Evolutionary conservation across 2,329 filamentous ascomycete species (phyloP).

Genomic region (Ophiostoma tasmaniense): DNA sequence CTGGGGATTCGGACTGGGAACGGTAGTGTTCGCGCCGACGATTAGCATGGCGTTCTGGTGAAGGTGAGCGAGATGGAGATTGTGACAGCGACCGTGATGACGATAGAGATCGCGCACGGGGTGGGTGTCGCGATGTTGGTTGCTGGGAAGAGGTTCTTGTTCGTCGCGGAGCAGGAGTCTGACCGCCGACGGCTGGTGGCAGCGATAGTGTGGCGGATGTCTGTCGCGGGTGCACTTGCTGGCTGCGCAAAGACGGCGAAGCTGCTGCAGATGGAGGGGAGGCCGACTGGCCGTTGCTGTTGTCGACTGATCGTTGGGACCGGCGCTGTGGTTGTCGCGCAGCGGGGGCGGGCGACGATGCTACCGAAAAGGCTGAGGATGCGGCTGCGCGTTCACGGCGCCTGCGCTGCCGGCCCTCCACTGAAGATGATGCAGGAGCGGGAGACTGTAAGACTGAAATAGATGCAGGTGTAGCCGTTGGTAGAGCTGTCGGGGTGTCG

Average conservation of each 20-base stretch:
- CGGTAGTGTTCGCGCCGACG: conserved; percentile 2
- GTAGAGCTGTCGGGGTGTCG: neutral
- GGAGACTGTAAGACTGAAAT: neutral
- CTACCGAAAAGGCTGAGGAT: neutral
- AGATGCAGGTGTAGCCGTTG: neutral
- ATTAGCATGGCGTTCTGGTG: neutral
- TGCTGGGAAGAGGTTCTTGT: neutral
- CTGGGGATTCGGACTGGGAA: neutral
- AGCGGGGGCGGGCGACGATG: neutral
- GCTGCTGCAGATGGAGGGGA: neutral
- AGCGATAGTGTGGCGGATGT: neutral
- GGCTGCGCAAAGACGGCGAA: neutral
- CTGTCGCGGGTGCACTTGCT: neutral
- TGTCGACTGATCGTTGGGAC: neutral
- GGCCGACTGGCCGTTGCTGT: neutral
- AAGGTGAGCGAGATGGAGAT: neutral
- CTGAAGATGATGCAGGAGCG: neutral
- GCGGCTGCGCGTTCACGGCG: neutral
- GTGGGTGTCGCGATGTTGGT: neutral
- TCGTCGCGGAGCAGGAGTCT: neutral
- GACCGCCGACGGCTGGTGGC: neutral
- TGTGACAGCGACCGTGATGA: neutral
- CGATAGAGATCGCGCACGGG: neutral
- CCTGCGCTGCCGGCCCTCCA: neutral
- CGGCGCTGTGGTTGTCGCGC: neutral